Evolutionary conservation across 306 rosid species (phyloP).

Genomic region (Pyrus pyrifolia): DNA sequence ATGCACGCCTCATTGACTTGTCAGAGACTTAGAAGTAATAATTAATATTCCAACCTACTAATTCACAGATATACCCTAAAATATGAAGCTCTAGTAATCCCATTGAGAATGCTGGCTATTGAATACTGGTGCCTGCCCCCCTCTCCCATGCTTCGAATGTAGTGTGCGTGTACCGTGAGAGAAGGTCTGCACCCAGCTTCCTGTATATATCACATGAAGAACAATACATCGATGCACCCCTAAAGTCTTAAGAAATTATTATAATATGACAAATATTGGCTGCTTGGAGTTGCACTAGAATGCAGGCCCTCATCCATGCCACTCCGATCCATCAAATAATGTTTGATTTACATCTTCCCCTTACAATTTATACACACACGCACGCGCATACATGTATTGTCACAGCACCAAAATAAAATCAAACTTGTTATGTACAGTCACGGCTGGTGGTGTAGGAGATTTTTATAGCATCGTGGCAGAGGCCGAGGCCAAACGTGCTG

Average conservation of each 20-base stretch:
- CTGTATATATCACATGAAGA: not conserved
- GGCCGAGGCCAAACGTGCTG: not conserved
- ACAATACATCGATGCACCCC: not conserved
- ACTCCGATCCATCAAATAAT: not conserved
- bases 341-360: not conserved
- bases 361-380: too few relatives aligned
- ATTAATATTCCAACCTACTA: not conserved
- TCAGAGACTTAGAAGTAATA: not conserved
- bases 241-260: too few relatives aligned
- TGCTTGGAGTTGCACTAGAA: not conserved
- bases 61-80: not conserved
- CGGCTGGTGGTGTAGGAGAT: not conserved
- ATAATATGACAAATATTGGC: not conserved
- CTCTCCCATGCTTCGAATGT: not conserved
- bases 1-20: slow-evolving; percentile 1
- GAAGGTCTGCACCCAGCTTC: not conserved
- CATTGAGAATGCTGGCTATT: not conserved
- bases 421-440: not conserved
- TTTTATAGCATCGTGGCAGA: not conserved
- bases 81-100: not conserved
- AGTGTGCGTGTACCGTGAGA: not conserved
- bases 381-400: not conserved
- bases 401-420: not conserved
- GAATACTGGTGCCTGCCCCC: not conserved
- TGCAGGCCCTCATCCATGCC: not conserved